Evolutionary conservation across 2,329 filamentous ascomycete species (phyloP).

Genomic region (Beauveria scarabaeidicola): DNA sequence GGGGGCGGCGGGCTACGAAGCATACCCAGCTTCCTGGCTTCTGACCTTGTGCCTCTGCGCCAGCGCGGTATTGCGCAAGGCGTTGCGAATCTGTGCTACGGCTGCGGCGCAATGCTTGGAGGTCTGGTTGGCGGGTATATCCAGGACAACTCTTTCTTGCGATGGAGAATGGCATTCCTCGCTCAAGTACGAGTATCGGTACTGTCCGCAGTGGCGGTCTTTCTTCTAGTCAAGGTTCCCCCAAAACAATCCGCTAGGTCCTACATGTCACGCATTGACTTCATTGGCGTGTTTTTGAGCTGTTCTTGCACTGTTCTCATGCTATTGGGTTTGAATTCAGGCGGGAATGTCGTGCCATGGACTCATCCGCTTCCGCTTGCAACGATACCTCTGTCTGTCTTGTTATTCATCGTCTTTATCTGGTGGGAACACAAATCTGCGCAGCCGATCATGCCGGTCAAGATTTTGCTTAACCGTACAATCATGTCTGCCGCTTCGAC

Average conservation of each 20-base stretch:
- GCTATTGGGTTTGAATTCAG: conserved; percentile 70
- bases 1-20: conserved; percentile 47
- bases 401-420: conserved; percentile 56
- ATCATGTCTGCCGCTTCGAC: conserved; percentile 66
- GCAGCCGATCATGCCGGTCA: conserved; percentile 77
- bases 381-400: conserved; percentile 56
- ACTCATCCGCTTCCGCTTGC: conserved; percentile 66
- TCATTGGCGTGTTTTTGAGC: conserved; percentile 51
- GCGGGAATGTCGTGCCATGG: conserved; percentile 78
- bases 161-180: too few species aligned
- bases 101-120: conserved; percentile 69
- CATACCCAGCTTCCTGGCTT: conserved; percentile 59
- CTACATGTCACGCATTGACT: conserved; percentile 70
- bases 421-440: conserved; percentile 61
- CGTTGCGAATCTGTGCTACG: conserved; percentile 74
- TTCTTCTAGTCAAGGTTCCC: conserved; percentile 61
- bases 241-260: conserved; percentile 62
- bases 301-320: conserved; percentile 55
- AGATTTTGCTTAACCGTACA: conserved; percentile 62
- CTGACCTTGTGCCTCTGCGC: conserved; percentile 64
- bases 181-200: too few species aligned
- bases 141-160: too few species aligned
- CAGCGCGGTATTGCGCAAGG: conserved; percentile 74
- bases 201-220: conserved; percentile 55
- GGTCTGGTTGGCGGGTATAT: conserved; percentile 70